phyloP scores from a whole-genome alignment of 306 rosid species.

The Pueraria montana region DNA sequence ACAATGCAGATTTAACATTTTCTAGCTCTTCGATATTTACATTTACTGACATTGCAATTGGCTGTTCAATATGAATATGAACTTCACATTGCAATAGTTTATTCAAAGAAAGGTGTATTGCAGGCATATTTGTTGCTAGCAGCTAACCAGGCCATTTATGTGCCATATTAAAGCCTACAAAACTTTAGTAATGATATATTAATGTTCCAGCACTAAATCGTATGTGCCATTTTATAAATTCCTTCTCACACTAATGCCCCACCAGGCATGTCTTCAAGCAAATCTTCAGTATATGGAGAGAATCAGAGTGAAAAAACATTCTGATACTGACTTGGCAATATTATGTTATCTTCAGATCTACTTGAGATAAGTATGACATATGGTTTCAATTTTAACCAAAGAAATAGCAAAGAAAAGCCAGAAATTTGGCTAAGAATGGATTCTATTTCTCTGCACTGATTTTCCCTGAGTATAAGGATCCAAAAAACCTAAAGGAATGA shows the following conservation, averaged over 20 bases:
- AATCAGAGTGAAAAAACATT: constrained; percentile 10
- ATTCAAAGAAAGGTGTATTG: constrained; percentile 15
- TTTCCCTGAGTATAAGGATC: constrained; percentile 24
- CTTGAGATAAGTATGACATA: constrained; percentile 3
- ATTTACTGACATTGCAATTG: constrained; percentile 4
- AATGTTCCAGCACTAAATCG: neutral
- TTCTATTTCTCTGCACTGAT: constrained; percentile 17
- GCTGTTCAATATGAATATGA: constrained; percentile 14
- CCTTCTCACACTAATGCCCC: neutral
- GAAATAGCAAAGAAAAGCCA: neutral
- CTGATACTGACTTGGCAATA: neutral
- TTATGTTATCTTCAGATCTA: constrained; percentile 8
- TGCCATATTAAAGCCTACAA: neutral
- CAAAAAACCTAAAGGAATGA: constrained; percentile 25
- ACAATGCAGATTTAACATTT: constrained; percentile 19
- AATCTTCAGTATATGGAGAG: neutral
- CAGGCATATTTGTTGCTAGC: neutral
- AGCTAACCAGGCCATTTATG: neutral
- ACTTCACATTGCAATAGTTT: neutral
- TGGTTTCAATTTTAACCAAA: constrained; percentile 11
- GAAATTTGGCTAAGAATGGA: constrained; percentile 4
- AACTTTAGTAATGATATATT: neutral
- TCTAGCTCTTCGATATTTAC: neutral
- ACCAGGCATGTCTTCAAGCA: neutral
- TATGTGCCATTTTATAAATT: neutral